phyloP scores from a whole-genome alignment of 805 yeast genomes.

The Debaryomyces hansenii region DNA sequence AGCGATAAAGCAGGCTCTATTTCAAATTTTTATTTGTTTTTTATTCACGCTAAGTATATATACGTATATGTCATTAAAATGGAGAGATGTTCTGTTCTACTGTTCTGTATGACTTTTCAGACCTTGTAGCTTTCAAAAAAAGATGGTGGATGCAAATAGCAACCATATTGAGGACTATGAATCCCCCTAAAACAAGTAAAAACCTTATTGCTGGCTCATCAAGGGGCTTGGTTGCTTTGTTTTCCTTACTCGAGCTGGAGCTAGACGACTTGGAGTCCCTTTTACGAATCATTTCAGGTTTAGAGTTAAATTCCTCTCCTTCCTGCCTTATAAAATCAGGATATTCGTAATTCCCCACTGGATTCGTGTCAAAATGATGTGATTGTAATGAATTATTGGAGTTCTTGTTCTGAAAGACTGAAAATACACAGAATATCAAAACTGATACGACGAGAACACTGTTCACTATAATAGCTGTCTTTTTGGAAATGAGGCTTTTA shows the following conservation, averaged over 20 bases:
- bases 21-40: too few relatives aligned
- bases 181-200: constrained; percentile 33
- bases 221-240: constrained; percentile 4
- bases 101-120: constrained; percentile 31
- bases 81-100: constrained; percentile 39
- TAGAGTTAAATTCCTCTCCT: not conserved
- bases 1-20: too few relatives aligned
- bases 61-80: constrained; percentile 15
- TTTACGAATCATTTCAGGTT: not conserved
- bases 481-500: too few relatives aligned
- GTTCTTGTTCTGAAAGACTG: too few relatives aligned
- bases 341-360: too few relatives aligned
- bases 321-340: not conserved
- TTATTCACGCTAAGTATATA: too few relatives aligned
- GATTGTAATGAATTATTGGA: too few relatives aligned
- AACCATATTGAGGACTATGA: constrained; percentile 33
- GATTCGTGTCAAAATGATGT: too few relatives aligned
- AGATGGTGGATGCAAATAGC: constrained; percentile 41
- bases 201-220: constrained; percentile 30
- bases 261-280: not conserved
- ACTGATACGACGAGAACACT: too few relatives aligned
- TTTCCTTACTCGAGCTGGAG: not conserved
- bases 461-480: too few relatives aligned
- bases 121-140: constrained; percentile 25
- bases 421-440: too few relatives aligned